phyloP scores from a whole-genome alignment of 2,329 filamentous ascomycete genomes.

The Dendrostoma leiphaemia region DNA sequence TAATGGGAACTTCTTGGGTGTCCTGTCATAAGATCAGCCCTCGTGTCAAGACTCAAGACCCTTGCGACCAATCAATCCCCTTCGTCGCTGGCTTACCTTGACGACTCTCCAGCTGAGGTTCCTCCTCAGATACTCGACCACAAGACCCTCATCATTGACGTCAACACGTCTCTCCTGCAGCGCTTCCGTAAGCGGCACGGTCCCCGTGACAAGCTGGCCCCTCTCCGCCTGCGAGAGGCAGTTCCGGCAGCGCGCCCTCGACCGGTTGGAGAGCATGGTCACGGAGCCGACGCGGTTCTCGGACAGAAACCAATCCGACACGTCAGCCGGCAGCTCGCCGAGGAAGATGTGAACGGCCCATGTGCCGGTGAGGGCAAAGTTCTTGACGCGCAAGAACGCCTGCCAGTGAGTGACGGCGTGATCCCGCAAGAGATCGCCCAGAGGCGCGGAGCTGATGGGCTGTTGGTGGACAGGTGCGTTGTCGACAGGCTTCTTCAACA shows the following conservation, averaged over 20 bases:
- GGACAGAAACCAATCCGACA: conserved; percentile 4
- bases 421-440: not conserved
- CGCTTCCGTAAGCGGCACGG: conserved; percentile 1
- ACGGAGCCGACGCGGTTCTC: not conserved
- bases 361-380: conserved; percentile 7
- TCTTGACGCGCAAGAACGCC: conserved; percentile 8
- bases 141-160: no score
- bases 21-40: not conserved
- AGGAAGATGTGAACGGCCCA: conserved; percentile 12
- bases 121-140: no score
- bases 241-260: not conserved
- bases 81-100: no score
- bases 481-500: no score
- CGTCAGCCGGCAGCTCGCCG: not conserved
- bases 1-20: not conserved
- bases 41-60: no score
- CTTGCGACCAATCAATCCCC: no score
- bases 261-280: conserved; percentile 7
- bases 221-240: not conserved
- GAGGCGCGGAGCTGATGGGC: not conserved
- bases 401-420: not conserved
- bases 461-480: not conserved
- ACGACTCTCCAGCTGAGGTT: no score
- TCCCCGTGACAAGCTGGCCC: not conserved
- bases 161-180: no score